Conservation (phyloP, 2,329 filamentous ascomycete species). For the Periglandula ipomoeae region DNA sequence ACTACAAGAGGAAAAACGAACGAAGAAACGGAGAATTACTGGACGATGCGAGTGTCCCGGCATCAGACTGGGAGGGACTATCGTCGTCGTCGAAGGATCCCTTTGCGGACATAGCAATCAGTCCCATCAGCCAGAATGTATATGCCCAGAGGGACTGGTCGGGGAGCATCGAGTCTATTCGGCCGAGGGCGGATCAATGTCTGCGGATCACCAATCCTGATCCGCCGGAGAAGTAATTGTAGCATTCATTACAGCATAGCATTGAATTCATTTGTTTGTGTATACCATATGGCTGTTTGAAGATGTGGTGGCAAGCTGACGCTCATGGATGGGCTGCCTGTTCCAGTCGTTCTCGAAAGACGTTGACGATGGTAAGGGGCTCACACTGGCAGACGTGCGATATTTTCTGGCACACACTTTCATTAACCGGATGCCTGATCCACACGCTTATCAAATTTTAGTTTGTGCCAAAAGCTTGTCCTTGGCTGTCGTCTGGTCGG, state of each 20-base stretch:
- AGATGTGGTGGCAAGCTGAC: too few relatives aligned
- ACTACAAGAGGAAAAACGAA: background rate
- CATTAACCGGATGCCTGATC: too few relatives aligned
- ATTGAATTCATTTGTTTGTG: too few relatives aligned
- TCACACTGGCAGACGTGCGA: too few relatives aligned
- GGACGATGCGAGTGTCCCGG: background rate
- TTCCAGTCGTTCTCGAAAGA: too few relatives aligned
- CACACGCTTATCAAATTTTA: too few relatives aligned
- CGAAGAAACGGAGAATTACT: background rate
- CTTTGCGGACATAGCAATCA: background rate
- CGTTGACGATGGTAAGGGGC: too few relatives aligned
- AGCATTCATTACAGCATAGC: background rate
- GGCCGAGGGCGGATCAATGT: background rate
- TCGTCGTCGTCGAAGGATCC: background rate
- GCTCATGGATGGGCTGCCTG: too few relatives aligned
- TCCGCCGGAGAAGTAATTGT: conserved; percentile 1
- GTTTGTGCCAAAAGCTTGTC: too few relatives aligned
- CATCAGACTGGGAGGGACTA: background rate
- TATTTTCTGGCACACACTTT: too few relatives aligned
- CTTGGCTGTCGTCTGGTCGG: too few relatives aligned
- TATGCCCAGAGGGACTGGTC: conserved; percentile 4
- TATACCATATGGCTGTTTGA: background rate
- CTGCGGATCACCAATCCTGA: conserved; percentile 5
- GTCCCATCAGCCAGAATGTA: background rate
- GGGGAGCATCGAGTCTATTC: conserved; percentile 3